phyloP scores from a whole-genome alignment of 2,329 filamentous ascomycete genomes.

The Clonostachys rhizophaga region DNA sequence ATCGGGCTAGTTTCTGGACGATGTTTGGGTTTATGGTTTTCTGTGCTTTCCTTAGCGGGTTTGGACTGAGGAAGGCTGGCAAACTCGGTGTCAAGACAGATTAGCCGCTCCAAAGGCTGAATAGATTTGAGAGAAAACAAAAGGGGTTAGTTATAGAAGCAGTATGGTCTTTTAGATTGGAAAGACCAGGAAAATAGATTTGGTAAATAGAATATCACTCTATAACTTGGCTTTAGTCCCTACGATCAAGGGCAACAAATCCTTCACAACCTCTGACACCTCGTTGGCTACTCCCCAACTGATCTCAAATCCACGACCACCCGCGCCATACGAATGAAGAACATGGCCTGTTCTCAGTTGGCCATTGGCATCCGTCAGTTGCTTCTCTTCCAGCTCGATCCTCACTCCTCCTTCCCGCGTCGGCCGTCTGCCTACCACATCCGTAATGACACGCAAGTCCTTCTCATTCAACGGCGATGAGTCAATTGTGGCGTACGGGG shows the following conservation, averaged over 20 bases:
- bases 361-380: constrained; percentile 7
- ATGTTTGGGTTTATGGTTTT: constrained; percentile 41
- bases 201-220: no score
- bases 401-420: constrained; percentile 41
- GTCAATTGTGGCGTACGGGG: constrained; percentile 13
- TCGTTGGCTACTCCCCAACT: constrained; percentile 55
- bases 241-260: neutral
- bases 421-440: constrained; percentile 38
- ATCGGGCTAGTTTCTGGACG: constrained; percentile 44
- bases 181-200: no score
- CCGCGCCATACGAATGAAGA: constrained; percentile 56
- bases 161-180: no score
- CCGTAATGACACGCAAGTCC: constrained; percentile 26
- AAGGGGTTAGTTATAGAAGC: no score
- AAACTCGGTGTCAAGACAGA: constrained; percentile 41
- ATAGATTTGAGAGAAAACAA: neutral
- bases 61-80: constrained; percentile 34
- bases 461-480: constrained; percentile 5
- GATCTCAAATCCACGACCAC: constrained; percentile 56
- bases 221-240: no score
- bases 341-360: constrained; percentile 12
- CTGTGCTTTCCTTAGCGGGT: constrained; percentile 26
- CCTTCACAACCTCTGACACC: constrained; percentile 19
- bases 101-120: constrained; percentile 5
- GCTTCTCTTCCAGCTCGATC: constrained; percentile 42